Evolutionary conservation across 2,329 filamentous ascomycete genomes (phyloP).

Genomic region (Aurifilum marmelostoma): DNA sequence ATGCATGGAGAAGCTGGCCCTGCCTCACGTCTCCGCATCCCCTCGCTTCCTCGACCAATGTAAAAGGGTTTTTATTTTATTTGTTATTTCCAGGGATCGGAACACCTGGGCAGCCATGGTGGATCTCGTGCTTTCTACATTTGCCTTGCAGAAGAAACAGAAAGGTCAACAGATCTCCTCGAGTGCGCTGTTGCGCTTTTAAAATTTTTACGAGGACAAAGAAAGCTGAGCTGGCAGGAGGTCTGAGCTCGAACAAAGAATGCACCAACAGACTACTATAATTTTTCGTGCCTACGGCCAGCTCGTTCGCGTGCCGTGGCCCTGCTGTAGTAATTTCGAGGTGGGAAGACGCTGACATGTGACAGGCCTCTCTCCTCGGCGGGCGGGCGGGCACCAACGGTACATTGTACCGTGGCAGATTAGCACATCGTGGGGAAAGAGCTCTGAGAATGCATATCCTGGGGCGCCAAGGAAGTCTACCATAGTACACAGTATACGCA

Average conservation of each 20-base stretch:
- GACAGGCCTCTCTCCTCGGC: neutral
- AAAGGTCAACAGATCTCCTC: no score
- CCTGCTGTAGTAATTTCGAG: neutral
- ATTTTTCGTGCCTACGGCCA: neutral
- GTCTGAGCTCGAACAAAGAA: neutral
- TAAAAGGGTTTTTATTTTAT: neutral
- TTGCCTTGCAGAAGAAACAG: neutral
- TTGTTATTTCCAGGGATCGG: no score
- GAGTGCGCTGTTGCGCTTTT: no score
- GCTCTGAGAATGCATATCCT: neutral
- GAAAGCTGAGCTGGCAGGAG: neutral
- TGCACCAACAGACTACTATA: no score
- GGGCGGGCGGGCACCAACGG: neutral
- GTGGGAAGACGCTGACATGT: constrained; percentile 3
- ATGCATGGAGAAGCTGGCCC: neutral
- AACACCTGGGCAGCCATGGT: no score
- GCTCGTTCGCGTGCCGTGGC: neutral
- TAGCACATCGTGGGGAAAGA: neutral
- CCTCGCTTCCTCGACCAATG: neutral
- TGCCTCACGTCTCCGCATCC: neutral
- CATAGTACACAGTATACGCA: neutral
- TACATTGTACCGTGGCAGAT: neutral
- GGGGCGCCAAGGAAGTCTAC: no score
- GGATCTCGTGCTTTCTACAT: neutral
- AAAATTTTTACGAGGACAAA: no score